Evolutionary conservation across 345 rosid genomes (phyloP), one percentile per base, ranked within the genome.

Genomic region (Gossypium mustelinum): DNA sequence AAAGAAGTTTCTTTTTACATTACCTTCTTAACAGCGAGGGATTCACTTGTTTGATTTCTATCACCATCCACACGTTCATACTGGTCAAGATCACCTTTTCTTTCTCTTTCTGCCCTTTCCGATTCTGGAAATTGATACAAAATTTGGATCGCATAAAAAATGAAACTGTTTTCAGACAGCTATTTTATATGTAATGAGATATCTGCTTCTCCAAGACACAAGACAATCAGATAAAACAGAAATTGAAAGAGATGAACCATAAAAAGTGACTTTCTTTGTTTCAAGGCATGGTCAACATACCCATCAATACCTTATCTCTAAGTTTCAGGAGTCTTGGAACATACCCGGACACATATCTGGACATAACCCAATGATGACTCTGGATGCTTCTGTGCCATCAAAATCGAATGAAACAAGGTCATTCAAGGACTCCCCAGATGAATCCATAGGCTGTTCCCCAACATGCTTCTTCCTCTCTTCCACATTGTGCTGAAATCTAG

Each of bases 61-160:
- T 72, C 63, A 64, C 78, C 98, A 85, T 89, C 97, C 79, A 95
- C 74, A 16, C 97, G 97, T 79, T 95, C 99, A 79, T 88, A 90
- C 77, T 82, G 97, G 76, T 95, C 98, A 76, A 95, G 94, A 82
- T 95, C 99, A 78, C 98, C 98, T 86, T 95, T 93, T 82, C 98
- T 89, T 86, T 90, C 99, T 78, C 99, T 85, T 77, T 95, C 97
- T 43, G 79, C 94, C 78, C 98, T 89, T 81, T 95, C 98, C 1
- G 93, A 85, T 87, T 85, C 98, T 93, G 41, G 58, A 84, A 84
- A 17, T 73, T 68, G 44, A 59, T 82, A 68, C 18, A 44, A 72
- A 43, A 74, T 68, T 56, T 45, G 78, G 44, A 18, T 43, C 65
- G 68, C 41, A 78, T 79, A 11, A 75, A 75, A 56, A 69, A 51